Base-by-base conservation (phyloP, 1,139 yeast genomes). In the Pichia sp. region DNA sequence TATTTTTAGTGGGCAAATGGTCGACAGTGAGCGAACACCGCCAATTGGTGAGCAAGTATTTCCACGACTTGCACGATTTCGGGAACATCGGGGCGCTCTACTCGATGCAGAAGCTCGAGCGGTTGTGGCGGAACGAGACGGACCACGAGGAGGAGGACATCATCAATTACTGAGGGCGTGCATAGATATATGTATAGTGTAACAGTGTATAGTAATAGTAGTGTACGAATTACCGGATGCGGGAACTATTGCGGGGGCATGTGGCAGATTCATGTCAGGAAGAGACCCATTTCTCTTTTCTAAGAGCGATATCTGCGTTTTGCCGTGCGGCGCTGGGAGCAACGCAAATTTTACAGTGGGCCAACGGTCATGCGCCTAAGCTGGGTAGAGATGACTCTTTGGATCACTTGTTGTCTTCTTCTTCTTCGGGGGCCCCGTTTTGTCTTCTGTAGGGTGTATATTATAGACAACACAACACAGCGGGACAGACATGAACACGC, bases 1-100 rank as follows among this genome's bases (percentile, higher is more conserved):
- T 82, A 64, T 68, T 77, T 46, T 70, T 80, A 2, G 80, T 85
- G 0, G 93, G 89, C 0, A 57, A 75, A 51, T 77, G 79, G 53
- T 76, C 83, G 45, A 63, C 70, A 22, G 65, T 68, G 17, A 69
- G 69, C 20, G 67, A 67, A 3, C 77, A 81, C 35, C 71, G 77
- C 55, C 54, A 58, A 15, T 56, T 74, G 18, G 73, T 80, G 2
- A 69, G 72, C 52, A 70, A 64, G 47, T 79, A 71, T 53, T 75
- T 81, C 54, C 47, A 51, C 15, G 59, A 65, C 15, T 56, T 71
- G 18, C 63, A 67, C 11, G 66, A 63, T 20, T 65, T 70, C 28
- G 84, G 84, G 0, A 69, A 81, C 12, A 83, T 79, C 1, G 73
- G 79, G 48, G 83, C 85, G 3, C 66, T 65, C 2, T 70, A 72